Percentiles rank a stretch among this genome's conserved stretches.
Evolutionary conservation across 2,329 filamentous ascomycete species (phyloP).

Genomic region (Aureobasidium sp.): DNA sequence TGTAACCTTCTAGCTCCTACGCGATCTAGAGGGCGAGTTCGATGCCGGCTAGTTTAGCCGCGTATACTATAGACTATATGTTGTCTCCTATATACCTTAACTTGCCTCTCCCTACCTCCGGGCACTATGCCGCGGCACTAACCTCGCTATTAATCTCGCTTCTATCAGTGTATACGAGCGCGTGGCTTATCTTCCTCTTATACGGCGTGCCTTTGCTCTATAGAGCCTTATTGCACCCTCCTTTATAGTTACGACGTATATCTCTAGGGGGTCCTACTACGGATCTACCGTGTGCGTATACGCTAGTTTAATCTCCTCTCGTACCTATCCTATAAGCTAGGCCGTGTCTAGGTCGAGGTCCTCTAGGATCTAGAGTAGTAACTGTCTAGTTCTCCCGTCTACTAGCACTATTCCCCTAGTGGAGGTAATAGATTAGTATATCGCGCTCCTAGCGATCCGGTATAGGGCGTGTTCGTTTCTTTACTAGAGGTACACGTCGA

Average conservation of each 20-base stretch:
- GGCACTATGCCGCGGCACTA: not conserved
- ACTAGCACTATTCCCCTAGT: not conserved
- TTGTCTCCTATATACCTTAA: not conserved
- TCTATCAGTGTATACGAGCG: not conserved
- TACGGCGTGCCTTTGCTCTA: too few relatives aligned
- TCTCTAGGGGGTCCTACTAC: not conserved
- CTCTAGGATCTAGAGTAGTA: not conserved
- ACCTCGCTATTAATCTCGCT: not conserved
- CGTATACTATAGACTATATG: not conserved
- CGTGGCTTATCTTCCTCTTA: not conserved
- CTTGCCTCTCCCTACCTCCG: not conserved
- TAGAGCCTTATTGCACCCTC: not conserved
- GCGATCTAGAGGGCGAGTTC: slow-evolving; percentile 8
- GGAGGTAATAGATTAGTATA: not conserved
- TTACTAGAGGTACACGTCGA: not conserved
- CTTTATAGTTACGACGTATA: not conserved
- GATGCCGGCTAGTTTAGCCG: not conserved
- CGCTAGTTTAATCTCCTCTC: not conserved
- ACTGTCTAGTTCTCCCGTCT: not conserved
- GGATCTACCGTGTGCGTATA: not conserved
- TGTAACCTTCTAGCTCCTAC: not conserved
- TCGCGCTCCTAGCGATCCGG: not conserved
- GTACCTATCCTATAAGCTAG: not conserved
- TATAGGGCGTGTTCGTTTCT: not conserved
- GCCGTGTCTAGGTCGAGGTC: not conserved